Conservation (phyloP, 129 eudicot species). For the Escallonia herrerae region DNA sequence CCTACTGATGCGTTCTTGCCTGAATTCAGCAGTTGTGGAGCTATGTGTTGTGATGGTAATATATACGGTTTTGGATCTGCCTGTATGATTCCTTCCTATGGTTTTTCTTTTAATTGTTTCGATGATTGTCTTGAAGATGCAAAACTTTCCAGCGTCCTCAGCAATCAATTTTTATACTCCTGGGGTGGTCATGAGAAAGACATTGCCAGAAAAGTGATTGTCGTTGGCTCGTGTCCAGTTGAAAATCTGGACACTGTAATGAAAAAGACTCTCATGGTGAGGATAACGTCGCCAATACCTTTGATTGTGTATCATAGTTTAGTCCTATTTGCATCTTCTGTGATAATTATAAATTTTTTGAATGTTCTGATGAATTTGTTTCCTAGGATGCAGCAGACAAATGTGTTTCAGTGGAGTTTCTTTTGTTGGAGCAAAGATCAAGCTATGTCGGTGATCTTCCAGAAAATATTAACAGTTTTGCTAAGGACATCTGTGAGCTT, state of each 20-base stretch:
- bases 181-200: constrained; percentile 60
- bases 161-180: too few relatives aligned
- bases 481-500: constrained; percentile 59
- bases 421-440: constrained; percentile 55
- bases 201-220: constrained; percentile 63
- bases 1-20: too few relatives aligned
- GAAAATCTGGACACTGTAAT: constrained; percentile 46
- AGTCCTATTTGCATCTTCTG: too few relatives aligned
- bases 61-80: too few relatives aligned
- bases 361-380: constrained; percentile 8
- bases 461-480: constrained; percentile 47
- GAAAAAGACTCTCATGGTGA: constrained; percentile 57
- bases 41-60: too few relatives aligned
- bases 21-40: too few relatives aligned
- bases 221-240: constrained; percentile 48
- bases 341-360: not conserved
- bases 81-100: too few relatives aligned
- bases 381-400: constrained; percentile 63
- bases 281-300: constrained; percentile 6
- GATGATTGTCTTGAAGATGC: too few relatives aligned
- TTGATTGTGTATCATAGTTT: too few relatives aligned
- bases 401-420: constrained; percentile 68
- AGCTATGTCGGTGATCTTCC: constrained; percentile 42
- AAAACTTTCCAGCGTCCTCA: too few relatives aligned
- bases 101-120: too few relatives aligned